These are phyloP conservation scores for Begonia masoniana DNA, from an alignment of 306 rosid genomes.

Conservation along the genomic window DNA sequence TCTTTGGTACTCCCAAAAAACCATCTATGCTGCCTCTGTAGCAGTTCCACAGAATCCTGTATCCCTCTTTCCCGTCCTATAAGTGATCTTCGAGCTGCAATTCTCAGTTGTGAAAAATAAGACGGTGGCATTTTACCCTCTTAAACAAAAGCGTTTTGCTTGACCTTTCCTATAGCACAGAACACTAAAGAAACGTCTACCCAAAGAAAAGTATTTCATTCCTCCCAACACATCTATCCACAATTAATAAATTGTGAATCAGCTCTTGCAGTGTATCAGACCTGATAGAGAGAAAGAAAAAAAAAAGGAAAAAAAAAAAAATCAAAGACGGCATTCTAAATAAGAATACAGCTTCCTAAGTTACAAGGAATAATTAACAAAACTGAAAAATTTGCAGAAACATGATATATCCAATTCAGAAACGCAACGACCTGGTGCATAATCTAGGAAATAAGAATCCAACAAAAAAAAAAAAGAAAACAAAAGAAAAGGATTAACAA, in stretches of 20 bases:
- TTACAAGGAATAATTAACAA: too few species aligned
- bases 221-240: constrained; percentile 30
- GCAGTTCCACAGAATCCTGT: constrained; percentile 31
- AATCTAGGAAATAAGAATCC: too few species aligned
- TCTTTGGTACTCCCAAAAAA: constrained; percentile 38
- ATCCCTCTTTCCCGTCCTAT: constrained; percentile 40
- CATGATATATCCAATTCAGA: too few species aligned
- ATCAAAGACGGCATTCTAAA: not conserved
- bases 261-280: not conserved
- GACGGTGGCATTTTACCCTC: constrained; percentile 74
- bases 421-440: too few species aligned
- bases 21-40: constrained; percentile 51
- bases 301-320: not conserved
- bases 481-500: too few species aligned
- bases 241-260: constrained; percentile 3
- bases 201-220: constrained; percentile 48
- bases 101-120: constrained; percentile 40
- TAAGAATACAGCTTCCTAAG: too few species aligned
- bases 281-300: not conserved
- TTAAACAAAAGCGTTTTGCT: constrained; percentile 17
- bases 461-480: too few species aligned
- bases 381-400: too few species aligned
- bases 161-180: constrained; percentile 17
- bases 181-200: constrained; percentile 15
- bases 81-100: constrained; percentile 31